Evolutionary conservation across 2,329 filamentous ascomycete species (phyloP), one percentile per base, ranked within the genome.

Genomic region (Dactylellina cionopaga): DNA sequence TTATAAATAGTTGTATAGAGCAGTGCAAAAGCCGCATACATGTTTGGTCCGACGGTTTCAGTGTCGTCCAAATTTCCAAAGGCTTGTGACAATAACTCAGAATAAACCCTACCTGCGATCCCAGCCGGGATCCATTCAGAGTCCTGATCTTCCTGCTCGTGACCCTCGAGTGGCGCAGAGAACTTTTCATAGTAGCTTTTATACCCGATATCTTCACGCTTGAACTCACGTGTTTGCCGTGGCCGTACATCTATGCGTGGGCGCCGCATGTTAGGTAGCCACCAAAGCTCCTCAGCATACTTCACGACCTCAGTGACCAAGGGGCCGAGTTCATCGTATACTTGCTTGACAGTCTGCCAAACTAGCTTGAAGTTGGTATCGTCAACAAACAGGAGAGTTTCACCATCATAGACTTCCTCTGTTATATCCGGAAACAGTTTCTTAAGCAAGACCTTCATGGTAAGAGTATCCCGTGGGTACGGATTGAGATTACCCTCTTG

Each of bases 131-230:
- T 7, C 43, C 9, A 46, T 24, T 11, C 13, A 5, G 25, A 17
- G 13, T 35, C 39, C 3, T 13, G n/a, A 13, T 58, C 39, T 13
- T 58, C 51, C 1, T 29, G 9, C 15, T 55, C 65, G 17, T 62
- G 51, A 0, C 24, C n/a, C n/a, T 19, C 39, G 6, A 70, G 15
- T 5, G 27, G 46, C n/a, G 47, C 27, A 7, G 2, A 5, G 22
- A 68, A 68, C 27, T 68, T 62, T 13, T 58, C 39, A 25, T 51
- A 58, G n/a, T 71, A 71, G 3, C 13, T 3, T 7, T 22, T 17
- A 22, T 63, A 64, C 2, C 66, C 66, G 11, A 37, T 39, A 1
- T 52, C 15, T 11, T 52, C 19, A 13, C 66, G 51, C 1, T 49
- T 39, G 51, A 43, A 58, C 31, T 58, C 41, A 3, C 35, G 13